These are phyloP conservation scores for Oleoguttula mirabilis DNA, from an alignment of 495 filamentous ascomycete species.

Conservation along the genomic window DNA sequence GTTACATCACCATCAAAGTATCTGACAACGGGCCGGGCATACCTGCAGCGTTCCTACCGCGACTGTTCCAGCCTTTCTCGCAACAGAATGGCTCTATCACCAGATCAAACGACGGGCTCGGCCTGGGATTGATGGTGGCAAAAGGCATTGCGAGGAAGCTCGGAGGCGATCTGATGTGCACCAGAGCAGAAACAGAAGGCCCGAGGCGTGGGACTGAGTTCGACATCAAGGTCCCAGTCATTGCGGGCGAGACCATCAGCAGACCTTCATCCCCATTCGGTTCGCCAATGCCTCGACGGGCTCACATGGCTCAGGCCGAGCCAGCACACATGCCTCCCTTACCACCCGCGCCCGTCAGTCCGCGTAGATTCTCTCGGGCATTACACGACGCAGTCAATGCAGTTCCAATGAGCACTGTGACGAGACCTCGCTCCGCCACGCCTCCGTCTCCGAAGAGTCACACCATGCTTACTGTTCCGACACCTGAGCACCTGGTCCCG, in stretches of 20 bases:
- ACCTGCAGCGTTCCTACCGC: conserved; percentile 52
- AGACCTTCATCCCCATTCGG: conserved; percentile 26
- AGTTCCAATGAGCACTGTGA: not conserved
- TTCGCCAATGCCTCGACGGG: conserved; percentile 23
- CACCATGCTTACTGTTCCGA: too few relatives aligned
- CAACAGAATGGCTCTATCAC: conserved; percentile 63
- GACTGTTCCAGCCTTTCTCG: conserved; percentile 65
- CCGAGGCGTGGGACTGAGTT: conserved; percentile 62
- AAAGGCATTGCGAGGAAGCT: conserved; percentile 66
- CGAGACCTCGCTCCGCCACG: too few relatives aligned
- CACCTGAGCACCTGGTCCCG: not conserved
- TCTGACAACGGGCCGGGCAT: conserved; percentile 65
- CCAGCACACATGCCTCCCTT: conserved; percentile 1
- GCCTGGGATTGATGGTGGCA: conserved; percentile 62
- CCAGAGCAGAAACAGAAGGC: conserved; percentile 55
- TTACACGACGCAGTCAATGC: conserved; percentile 1
- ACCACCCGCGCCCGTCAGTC: conserved; percentile 7
- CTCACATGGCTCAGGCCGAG: not conserved
- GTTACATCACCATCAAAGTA: conserved; percentile 50
- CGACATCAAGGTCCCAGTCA: conserved; percentile 56
- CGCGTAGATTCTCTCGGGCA: conserved; percentile 1
- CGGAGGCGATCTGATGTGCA: conserved; percentile 59
- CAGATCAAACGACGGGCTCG: conserved; percentile 58
- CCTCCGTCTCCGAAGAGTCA: not conserved
- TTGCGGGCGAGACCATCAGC: conserved; percentile 32